These are phyloP conservation scores for Spizellomyces punctatus DNA, from an alignment of 192 early-diverging fungal genomes.

Conservation along the genomic window DNA sequence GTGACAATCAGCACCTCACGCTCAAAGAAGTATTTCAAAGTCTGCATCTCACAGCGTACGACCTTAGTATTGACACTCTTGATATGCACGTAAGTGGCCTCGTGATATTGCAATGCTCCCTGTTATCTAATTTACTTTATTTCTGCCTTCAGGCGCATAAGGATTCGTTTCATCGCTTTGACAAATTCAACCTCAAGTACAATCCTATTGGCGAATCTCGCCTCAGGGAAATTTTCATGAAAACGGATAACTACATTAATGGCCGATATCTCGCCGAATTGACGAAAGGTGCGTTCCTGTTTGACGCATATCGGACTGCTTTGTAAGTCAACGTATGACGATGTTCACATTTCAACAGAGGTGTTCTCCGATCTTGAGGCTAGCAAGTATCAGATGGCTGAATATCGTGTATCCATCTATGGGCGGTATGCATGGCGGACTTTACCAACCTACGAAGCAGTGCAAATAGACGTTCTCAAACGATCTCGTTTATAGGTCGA, in stretches of 20 bases:
- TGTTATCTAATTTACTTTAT: not conserved
- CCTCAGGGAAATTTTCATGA: slow-evolving; percentile 92
- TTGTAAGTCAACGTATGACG: too few relatives aligned
- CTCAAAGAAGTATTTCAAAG: slow-evolving; percentile 83
- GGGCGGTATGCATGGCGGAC: slow-evolving; percentile 48
- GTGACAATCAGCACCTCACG: slow-evolving; percentile 82
- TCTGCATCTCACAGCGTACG: slow-evolving; percentile 90
- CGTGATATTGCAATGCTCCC: slow-evolving; percentile 25
- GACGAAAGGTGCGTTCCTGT: slow-evolving; percentile 55
- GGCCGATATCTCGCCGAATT: slow-evolving; percentile 90
- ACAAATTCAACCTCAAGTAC: slow-evolving; percentile 97
- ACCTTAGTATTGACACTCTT: slow-evolving; percentile 90
- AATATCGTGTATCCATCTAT: slow-evolving; percentile 94
- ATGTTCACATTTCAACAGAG: slow-evolving; percentile 41
- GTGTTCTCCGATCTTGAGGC: slow-evolving; percentile 86
- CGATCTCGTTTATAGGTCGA: slow-evolving; percentile 21
- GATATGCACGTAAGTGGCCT: slow-evolving; percentile 75
- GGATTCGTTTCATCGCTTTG: slow-evolving; percentile 94
- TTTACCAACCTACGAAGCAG: not conserved
- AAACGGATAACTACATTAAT: slow-evolving; percentile 88
- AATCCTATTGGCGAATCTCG: slow-evolving; percentile 95
- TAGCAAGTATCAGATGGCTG: slow-evolving; percentile 93
- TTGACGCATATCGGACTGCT: too few relatives aligned
- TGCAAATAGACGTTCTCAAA: not conserved
- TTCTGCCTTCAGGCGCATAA: slow-evolving; percentile 70